Base-by-base conservation (phyloP, 768 basidiomycete genomes). In the Candolleomyces aberdarensis region DNA sequence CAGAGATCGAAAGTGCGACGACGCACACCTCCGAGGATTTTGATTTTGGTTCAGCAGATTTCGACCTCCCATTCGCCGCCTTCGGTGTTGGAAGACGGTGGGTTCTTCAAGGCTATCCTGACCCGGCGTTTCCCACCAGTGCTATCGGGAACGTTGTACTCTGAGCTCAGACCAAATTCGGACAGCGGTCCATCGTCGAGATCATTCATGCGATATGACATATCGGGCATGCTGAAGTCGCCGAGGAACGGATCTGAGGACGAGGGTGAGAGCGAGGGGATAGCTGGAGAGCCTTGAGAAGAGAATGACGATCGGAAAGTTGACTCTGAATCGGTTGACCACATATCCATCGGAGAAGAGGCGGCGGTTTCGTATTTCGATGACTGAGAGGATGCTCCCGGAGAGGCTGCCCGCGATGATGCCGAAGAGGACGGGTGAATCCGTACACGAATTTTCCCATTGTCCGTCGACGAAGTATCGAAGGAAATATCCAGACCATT, bases 1-100 rank as follows among this genome's bases (percentile, higher is more conserved):
- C 26, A 26, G 26, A 26, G 26, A 26, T 26, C 26, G 26, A 26
- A 3, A 26, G 26, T 26, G 26, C 26, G 26, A 26, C 26, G 26
- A 26, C 57, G 52, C 47, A 57, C 14, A 22, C 36, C 26, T 63
- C 61, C 58, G 64, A 60, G 50, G 49, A 46, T 59, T 46, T 46
- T n/a, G 57, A 46, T 41, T 50, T 49, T 43, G 43, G 20, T 62
- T 77, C 74, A 89, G 72, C 86, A 88, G 56, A 89, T 76, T 69
- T 88, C 83, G 50, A 91, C 87, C 71, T 91, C 88, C 88, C 89
- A 90, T 75, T 89, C 88, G 62, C 88, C 88, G 51, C 86, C 86
- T 70, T 87, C 85, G 63, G 59, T 61, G 2, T 81, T 81, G 50
- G 85, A 86, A 32, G 80, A 73, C 20, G 78, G 78, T 0, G 88